phyloP scores from a whole-genome alignment of 108 stramenopile genomes.

The Nitzschia palea region DNA sequence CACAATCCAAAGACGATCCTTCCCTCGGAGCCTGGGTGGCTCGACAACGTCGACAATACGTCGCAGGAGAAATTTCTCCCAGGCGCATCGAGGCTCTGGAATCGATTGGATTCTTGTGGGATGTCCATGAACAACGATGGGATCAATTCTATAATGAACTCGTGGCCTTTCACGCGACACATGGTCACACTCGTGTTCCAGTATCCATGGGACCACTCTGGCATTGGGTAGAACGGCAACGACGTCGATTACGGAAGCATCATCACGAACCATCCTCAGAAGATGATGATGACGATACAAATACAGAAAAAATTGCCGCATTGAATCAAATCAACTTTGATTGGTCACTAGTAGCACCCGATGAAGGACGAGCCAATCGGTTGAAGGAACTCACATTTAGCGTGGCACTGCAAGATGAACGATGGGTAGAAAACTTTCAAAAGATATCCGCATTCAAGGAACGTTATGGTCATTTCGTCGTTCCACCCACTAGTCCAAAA shows the following conservation, averaged over 20 bases:
- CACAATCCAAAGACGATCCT: conserved; percentile 31
- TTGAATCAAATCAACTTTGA: conserved; percentile 9
- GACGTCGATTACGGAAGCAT: conserved; percentile 17
- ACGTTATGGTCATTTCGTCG: conserved; percentile 24
- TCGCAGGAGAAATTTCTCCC: neutral
- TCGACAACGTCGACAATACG: conserved; percentile 45
- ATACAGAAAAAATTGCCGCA: neutral
- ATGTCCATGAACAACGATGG: conserved; percentile 24
- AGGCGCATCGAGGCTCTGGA: conserved; percentile 34
- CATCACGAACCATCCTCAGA: neutral
- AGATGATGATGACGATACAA: neutral
- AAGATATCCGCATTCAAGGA: conserved; percentile 25
- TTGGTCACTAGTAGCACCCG: conserved; percentile 1
- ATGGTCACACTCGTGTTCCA: conserved; percentile 43
- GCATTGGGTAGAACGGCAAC: conserved; percentile 36
- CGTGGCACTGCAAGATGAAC: conserved; percentile 22
- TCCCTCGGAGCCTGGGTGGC: conserved; percentile 57
- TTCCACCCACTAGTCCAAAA: conserved; percentile 11
- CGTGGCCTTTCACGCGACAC: conserved; percentile 20
- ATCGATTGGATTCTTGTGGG: conserved; percentile 28
- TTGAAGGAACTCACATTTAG: conserved; percentile 27
- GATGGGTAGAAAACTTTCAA: conserved; percentile 22
- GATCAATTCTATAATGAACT: conserved; percentile 32
- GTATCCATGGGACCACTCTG: conserved; percentile 14
- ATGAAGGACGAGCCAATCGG: conserved; percentile 20